These are phyloP conservation scores for Pisolithus sp. DNA, from an alignment of 768 basidiomycete species.

Conservation along the genomic window DNA sequence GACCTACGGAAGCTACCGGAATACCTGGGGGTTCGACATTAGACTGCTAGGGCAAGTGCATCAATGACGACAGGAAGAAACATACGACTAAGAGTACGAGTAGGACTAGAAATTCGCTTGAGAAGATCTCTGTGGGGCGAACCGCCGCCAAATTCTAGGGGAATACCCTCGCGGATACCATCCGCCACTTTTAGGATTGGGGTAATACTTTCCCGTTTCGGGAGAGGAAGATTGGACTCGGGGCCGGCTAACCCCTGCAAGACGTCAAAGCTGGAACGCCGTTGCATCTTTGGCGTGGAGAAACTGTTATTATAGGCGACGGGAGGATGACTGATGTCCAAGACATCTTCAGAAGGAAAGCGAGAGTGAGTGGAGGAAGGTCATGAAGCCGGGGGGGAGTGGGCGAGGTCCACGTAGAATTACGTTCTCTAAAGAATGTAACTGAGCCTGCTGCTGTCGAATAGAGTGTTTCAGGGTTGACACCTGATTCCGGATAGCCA, in stretches of 20 bases:
- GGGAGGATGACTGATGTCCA: slow-evolving; percentile 27
- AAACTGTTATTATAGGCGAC: slow-evolving; percentile 27
- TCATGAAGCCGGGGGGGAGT: slow-evolving; percentile 36
- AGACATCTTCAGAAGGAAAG: slow-evolving; percentile 28
- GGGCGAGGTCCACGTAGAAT: slow-evolving; percentile 65
- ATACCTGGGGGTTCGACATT: slow-evolving; percentile 43
- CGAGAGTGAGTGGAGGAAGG: slow-evolving; percentile 34
- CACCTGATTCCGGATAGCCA: slow-evolving; percentile 72
- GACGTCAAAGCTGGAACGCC: slow-evolving; percentile 68
- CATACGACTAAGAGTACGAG: slow-evolving; percentile 74
- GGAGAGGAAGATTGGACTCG: slow-evolving; percentile 68
- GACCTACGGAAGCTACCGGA: slow-evolving; percentile 72
- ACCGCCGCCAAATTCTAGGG: slow-evolving; percentile 44
- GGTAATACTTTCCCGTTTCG: slow-evolving; percentile 43
- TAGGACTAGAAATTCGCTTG: slow-evolving; percentile 65
- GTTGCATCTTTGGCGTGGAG: slow-evolving; percentile 44
- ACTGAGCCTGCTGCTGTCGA: slow-evolving; percentile 76
- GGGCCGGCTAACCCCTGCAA: slow-evolving; percentile 67
- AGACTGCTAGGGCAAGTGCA: not conserved
- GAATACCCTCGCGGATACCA: slow-evolving; percentile 70
- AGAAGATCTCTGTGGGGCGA: slow-evolving; percentile 32
- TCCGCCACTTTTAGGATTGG: slow-evolving; percentile 37
- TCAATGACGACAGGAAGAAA: slow-evolving; percentile 21
- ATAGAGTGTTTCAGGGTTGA: slow-evolving; percentile 78
- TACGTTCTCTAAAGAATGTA: slow-evolving; percentile 62